phyloP scores from a whole-genome alignment of 2,329 filamentous ascomycete species.

The Talaromyces sp. region DNA sequence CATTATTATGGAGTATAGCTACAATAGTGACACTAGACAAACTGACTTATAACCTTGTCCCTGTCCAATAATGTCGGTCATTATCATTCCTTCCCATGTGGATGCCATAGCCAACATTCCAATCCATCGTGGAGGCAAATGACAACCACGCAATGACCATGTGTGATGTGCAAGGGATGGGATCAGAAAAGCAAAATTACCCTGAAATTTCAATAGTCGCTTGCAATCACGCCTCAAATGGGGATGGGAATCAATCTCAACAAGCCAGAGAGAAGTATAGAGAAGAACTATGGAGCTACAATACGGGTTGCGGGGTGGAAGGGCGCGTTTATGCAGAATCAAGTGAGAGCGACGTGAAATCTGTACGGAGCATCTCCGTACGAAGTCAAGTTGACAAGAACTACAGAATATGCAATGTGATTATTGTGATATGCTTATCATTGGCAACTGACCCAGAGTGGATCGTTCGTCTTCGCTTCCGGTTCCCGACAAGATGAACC shows the following conservation, averaged over 20 bases:
- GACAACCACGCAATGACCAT: conserved; percentile 17
- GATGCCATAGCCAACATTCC: conserved; percentile 13
- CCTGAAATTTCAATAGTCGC: conserved; percentile 6
- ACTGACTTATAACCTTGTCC: too few relatives aligned
- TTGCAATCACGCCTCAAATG: not conserved
- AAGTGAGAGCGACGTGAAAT: too few relatives aligned
- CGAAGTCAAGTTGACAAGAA: too few relatives aligned
- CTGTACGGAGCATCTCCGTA: too few relatives aligned
- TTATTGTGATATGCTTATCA: not conserved
- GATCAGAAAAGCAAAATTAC: not conserved
- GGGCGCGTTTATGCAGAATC: too few relatives aligned
- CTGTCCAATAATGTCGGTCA: too few relatives aligned
- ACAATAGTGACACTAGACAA: too few relatives aligned
- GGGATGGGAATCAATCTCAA: not conserved
- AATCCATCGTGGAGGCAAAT: conserved; percentile 1
- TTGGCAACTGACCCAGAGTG: too few relatives aligned
- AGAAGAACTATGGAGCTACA: not conserved
- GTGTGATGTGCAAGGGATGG: conserved; percentile 17
- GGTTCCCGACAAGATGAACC: too few relatives aligned
- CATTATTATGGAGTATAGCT: too few relatives aligned
- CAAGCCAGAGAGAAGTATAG: not conserved
- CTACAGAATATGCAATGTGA: not conserved
- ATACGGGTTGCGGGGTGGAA: too few relatives aligned
- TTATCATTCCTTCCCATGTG: conserved; percentile 14
- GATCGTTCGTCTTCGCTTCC: too few relatives aligned